Percentiles rank a stretch among this genome's conserved stretches.
Conservation (phyloP, 75 land plant species). For the Sequoiadendron giganteum region DNA sequence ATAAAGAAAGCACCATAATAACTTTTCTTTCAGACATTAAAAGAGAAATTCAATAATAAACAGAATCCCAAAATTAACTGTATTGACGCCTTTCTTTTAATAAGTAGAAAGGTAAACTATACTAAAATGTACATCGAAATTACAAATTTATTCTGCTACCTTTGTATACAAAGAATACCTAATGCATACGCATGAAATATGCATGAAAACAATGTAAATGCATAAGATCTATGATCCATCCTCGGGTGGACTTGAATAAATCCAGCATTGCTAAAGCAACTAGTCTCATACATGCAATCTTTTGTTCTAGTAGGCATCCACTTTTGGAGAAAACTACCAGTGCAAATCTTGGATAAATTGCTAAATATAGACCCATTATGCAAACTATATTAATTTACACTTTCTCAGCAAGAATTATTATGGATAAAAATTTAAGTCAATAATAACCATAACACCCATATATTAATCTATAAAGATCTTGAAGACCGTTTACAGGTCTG, state of each 20-base stretch:
- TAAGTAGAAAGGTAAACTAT: background rate
- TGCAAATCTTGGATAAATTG: slow-evolving; percentile 8
- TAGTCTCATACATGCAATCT: background rate
- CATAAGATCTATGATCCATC: background rate
- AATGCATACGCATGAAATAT: background rate
- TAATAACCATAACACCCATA: background rate
- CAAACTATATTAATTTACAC: slow-evolving; percentile 1
- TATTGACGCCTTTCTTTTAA: background rate
- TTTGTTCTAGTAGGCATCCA: slow-evolving; percentile 13
- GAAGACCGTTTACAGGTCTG: slow-evolving; percentile 49
- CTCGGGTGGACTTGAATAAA: background rate
- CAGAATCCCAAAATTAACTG: background rate
- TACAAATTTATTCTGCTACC: background rate
- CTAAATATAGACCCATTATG: background rate
- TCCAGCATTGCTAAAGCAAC: background rate
- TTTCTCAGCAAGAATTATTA: background rate
- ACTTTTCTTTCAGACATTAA: background rate
- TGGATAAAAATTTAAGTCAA: background rate
- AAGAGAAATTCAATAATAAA: background rate
- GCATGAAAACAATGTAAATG: background rate
- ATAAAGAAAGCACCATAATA: background rate
- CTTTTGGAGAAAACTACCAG: slow-evolving; percentile 14
- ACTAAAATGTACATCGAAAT: background rate
- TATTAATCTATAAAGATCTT: background rate
- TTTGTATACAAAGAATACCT: background rate